Evolutionary conservation across 805 yeast species (phyloP).

Genomic region (Metschnikowia noctiluminum): DNA sequence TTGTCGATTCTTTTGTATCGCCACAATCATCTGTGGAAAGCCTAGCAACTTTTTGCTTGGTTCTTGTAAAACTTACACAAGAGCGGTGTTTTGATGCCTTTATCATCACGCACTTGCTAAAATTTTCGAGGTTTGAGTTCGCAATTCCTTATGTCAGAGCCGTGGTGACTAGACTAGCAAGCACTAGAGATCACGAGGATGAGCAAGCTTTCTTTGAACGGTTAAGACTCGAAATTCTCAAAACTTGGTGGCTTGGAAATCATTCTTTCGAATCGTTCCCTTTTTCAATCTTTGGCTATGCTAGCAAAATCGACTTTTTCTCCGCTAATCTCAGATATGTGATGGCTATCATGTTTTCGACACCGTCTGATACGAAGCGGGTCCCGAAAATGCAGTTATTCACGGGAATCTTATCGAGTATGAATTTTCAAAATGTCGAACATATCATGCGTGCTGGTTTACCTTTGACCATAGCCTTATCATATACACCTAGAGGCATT

Average conservation of each 20-base stretch:
- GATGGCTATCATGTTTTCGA: constrained; percentile 32
- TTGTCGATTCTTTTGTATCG: constrained; percentile 23
- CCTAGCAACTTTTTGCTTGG: constrained; percentile 36
- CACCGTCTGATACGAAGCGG: constrained; percentile 14
- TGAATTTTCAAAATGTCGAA: constrained; percentile 13
- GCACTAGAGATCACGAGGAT: constrained; percentile 8
- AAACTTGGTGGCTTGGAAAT: constrained; percentile 41
- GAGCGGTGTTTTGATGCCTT: constrained; percentile 28
- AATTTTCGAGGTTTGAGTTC: constrained; percentile 31
- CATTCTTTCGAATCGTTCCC: constrained; percentile 38
- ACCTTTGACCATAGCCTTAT: constrained; percentile 40
- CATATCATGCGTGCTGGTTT: constrained; percentile 31
- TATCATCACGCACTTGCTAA: constrained; percentile 40
- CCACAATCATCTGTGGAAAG: constrained; percentile 40
- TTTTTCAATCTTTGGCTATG: constrained; percentile 35
- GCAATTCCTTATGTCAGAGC: constrained; percentile 28
- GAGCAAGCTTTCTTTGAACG: constrained; percentile 25
- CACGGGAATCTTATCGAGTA: constrained; percentile 8
- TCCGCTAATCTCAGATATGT: constrained; percentile 33
- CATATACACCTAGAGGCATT: constrained; percentile 39
- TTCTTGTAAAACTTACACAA: constrained; percentile 30
- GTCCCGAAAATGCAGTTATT: neutral
- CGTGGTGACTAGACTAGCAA: constrained; percentile 25
- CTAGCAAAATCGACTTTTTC: constrained; percentile 27
- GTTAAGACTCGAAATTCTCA: constrained; percentile 35